Base-by-base conservation (phyloP, 345 rosid species). In the Populus deltoides region DNA sequence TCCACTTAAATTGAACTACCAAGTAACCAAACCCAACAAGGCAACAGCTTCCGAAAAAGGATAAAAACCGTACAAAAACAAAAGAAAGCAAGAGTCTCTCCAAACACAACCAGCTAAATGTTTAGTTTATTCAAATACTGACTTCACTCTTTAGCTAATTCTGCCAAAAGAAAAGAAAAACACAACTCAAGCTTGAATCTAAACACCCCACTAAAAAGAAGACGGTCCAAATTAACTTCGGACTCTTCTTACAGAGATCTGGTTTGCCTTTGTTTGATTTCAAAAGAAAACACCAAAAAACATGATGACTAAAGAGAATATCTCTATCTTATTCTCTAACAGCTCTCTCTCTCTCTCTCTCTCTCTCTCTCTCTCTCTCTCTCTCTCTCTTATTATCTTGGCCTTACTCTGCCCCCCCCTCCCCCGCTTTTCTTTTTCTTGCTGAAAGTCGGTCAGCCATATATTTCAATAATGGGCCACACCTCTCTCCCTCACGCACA, bases 111-210 rank as follows among this genome's bases (percentile, higher is more conserved):
- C 85, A 75, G 88, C 85, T 89, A 77, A 80, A 77, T 80, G 75
- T 75, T 87, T 75, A 88, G 83, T 81, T 75, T 87, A 82, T 89
- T 86, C 86, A 85, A 81, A 83, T 72, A 88, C 72, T 72, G 67
- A 74, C 83, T 84, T 76, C 39, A 25, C 66, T 75, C 13, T 38
- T 85, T 82, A 82, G 79, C 86, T 55, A 87, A 79, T 83, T 86
- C 84, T 75, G 89, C 89, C 90, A 91, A 86, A 89, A 87, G 93
- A 91, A 90, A 89, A 87, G 88, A 84, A 86, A 85, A 79, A 80
- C 78, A 80, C 83, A 81, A 85, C 81, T 72, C 57, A 81, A 85
- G 77, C 77, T 85, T 87, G 76, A 88, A 86, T 75, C 83, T 71
- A 79, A 79, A 72, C 66, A 77, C 72, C 80, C 73, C 57, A 77